Percentiles rank a stretch among this genome's conserved stretches.
Evolutionary conservation across 2,329 filamentous ascomycete genomes (phyloP).

Genomic region (Chrysoporthe deuterocubensis): DNA sequence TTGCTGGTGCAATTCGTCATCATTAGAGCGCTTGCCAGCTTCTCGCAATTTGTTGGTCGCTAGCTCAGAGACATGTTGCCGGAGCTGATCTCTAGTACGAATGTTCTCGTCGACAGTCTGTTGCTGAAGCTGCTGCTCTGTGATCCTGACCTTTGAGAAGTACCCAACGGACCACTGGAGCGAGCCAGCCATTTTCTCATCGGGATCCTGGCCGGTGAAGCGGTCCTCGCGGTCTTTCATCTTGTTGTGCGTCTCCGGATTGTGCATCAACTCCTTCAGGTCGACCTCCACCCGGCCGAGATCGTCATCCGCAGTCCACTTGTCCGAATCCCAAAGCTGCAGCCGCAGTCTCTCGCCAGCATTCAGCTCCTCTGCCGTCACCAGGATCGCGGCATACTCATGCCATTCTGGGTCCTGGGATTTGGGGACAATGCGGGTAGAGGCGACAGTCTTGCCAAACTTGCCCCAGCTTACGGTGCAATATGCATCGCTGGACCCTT

Average conservation of each 20-base stretch:
- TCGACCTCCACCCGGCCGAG: slow-evolving; percentile 73
- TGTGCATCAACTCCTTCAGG: slow-evolving; percentile 67
- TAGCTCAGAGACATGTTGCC: slow-evolving; percentile 56
- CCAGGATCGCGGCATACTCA: slow-evolving; percentile 70
- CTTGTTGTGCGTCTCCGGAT: slow-evolving; percentile 60
- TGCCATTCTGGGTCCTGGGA: slow-evolving; percentile 74
- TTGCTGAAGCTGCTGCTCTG: slow-evolving; percentile 61
- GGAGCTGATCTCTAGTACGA: slow-evolving; percentile 60
- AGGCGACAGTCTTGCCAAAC: slow-evolving; percentile 71
- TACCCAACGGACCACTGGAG: slow-evolving; percentile 74
- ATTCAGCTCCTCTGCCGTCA: slow-evolving; percentile 72
- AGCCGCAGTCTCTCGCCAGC: slow-evolving; percentile 71
- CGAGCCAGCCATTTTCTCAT: slow-evolving; percentile 70
- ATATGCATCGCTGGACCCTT: slow-evolving; percentile 71
- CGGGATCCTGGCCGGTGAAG: slow-evolving; percentile 66
- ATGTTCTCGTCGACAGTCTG: slow-evolving; percentile 65
- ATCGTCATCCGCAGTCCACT: slow-evolving; percentile 73
- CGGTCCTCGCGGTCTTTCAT: slow-evolving; percentile 68
- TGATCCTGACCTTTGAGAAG: slow-evolving; percentile 68
- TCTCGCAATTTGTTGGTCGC: slow-evolving; percentile 69
- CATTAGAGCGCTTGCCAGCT: slow-evolving; percentile 59
- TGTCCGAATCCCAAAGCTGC: slow-evolving; percentile 78
- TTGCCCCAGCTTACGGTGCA: slow-evolving; percentile 78
- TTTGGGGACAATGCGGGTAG: slow-evolving; percentile 65
- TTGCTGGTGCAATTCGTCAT: slow-evolving; percentile 68